A percentile compares a stretch with the other conserved stretches of the same genome.
Evolutionary conservation across 306 rosid genomes (phyloP).

Genomic region (Rubus parviflorus): DNA sequence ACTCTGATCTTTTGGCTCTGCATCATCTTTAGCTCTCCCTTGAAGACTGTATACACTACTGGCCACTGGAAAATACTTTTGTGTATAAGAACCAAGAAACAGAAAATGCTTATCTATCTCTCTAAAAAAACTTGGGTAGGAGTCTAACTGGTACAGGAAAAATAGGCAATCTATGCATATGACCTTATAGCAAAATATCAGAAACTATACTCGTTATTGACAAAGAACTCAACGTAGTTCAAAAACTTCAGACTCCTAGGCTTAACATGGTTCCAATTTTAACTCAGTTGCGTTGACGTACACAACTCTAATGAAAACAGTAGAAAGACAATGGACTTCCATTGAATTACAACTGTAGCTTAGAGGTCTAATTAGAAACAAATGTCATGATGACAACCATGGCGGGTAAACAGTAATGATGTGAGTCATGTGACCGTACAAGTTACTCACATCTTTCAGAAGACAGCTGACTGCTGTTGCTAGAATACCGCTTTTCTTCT

Average conservation of each 20-base stretch:
- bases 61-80: conserved; percentile 70
- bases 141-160: background rate
- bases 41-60: conserved; percentile 62
- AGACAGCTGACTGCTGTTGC: conserved; percentile 42
- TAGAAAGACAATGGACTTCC: background rate
- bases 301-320: background rate
- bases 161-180: background rate
- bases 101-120: conserved; percentile 18
- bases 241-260: background rate
- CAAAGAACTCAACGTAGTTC: background rate
- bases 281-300: background rate
- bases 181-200: background rate
- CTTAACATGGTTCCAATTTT: background rate
- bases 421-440: background rate
- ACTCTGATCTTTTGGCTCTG: conserved; percentile 63
- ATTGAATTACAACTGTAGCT: conserved; percentile 7
- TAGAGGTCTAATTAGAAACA: conserved; percentile 19
- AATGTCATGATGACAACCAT: background rate
- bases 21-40: conserved; percentile 58
- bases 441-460: conserved; percentile 59
- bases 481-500: conserved; percentile 86
- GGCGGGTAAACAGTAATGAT: background rate
- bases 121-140: background rate
- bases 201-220: background rate
- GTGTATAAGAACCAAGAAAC: conserved; percentile 38